Base-by-base conservation (phyloP, 1,284 basidiomycete species). In the Ceratobasidium sp. region DNA sequence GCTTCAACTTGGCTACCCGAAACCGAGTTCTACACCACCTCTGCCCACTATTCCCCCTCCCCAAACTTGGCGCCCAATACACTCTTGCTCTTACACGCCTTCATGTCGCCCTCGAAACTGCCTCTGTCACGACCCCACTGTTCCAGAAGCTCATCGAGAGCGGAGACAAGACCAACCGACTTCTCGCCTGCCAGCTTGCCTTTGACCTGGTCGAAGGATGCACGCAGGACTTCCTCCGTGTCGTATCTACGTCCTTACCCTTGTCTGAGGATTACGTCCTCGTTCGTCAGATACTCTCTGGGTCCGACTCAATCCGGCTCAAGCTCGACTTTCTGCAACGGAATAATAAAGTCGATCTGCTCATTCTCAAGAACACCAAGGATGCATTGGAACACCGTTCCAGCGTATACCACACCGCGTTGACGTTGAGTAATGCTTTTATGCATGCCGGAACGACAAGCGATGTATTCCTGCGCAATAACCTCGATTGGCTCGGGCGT, bases 391-490 rank as follows among this genome's bases (percentile, higher is more conserved):
- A 98, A 80, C 88, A 94, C 49, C 91, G 96, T 51, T 96, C 94
- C 48, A 98, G 96, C 22, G 94, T 98, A 80, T 98, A 96, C 81
- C 96, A 98, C 83, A 95, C 93, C 6, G 95, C 96, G 9, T 88
- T 98, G 76, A 96, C 95, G 3, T 88, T 98, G 75, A 93, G 96
- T 81, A 98, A 98, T 81, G 95, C 96, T 1, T 98, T 96, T 81
- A 96, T 96, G 88, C 91, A 97, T 81, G 91, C 96, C 29, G 96
- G 96, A 59, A 98, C 96, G 0, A 95, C 95, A 0, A 96, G 95
- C 1, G 96, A 98, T 79, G 81, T 88, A 46, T 98, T 98, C 86
- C 84, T 98, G 34, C 90, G 95, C 11, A 94, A 97, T 74, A 98
- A 98, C 81, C 87, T 98, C 59, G 96, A 97, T 81, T 98, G 95